Conservation (phyloP, 73 alveolate species). For the Paramecium octaurelia region DNA sequence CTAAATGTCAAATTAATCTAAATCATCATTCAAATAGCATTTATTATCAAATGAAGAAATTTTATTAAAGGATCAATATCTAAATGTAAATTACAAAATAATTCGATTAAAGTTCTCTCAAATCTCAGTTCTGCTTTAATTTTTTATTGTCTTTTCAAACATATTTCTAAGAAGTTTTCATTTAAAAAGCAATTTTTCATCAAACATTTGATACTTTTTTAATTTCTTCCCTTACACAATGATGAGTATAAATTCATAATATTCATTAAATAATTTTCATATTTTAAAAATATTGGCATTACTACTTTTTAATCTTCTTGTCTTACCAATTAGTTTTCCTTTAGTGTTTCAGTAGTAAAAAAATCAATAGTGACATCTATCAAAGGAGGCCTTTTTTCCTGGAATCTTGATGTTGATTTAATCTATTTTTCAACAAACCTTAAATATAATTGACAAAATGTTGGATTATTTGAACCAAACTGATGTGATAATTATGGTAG, state of each 20-base stretch:
- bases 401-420: not conserved
- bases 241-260: slow-evolving; percentile 13
- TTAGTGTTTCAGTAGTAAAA: not conserved
- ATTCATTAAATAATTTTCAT: slow-evolving; percentile 1
- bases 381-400: not conserved
- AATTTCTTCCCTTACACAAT: slow-evolving; percentile 35
- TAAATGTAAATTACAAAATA: not conserved
- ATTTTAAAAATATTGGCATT: not conserved
- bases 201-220: not conserved
- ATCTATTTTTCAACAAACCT: not conserved
- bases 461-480: slow-evolving; percentile 14
- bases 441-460: not conserved
- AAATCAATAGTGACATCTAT: not conserved
- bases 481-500: not conserved
- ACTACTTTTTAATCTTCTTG: not conserved
- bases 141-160: not conserved
- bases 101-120: slow-evolving; percentile 5
- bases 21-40: not conserved
- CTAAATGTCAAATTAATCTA: not conserved
- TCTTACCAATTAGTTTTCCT: not conserved
- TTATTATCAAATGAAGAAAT: not conserved
- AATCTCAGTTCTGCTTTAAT: not conserved
- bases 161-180: not conserved
- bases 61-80: not conserved
- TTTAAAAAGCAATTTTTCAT: not conserved